Conservation (phyloP, 805 yeast species). For the Kluyveromyces starmeri region DNA sequence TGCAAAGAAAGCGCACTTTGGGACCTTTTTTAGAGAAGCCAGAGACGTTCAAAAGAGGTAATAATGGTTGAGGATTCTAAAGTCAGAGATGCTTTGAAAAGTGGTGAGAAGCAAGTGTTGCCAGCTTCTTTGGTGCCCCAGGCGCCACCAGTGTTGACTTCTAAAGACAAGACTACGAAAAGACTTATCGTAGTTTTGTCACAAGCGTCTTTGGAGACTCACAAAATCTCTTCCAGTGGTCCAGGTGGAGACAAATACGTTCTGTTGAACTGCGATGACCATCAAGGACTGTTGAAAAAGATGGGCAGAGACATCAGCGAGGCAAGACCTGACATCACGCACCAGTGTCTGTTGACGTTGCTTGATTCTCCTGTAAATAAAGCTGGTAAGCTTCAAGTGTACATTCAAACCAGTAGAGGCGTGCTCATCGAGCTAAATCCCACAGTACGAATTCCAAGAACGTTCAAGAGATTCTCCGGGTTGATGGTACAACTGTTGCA, state of each 20-base stretch:
- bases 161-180: conserved; percentile 79
- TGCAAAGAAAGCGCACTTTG: too few relatives aligned
- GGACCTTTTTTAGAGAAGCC: too few relatives aligned
- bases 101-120: conserved; percentile 30
- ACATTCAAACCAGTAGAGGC: conserved; percentile 91
- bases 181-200: conserved; percentile 90
- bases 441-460: conserved; percentile 92
- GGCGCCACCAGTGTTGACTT: conserved; percentile 71
- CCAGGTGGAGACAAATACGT: conserved; percentile 88
- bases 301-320: conserved; percentile 97
- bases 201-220: conserved; percentile 93
- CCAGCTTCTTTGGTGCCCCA: conserved; percentile 80
- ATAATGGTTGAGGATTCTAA: conserved; percentile 40
- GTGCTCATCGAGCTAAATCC: conserved; percentile 95
- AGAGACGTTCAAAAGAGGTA: too few relatives aligned
- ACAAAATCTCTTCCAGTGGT: conserved; percentile 73
- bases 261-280: conserved; percentile 93
- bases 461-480: conserved; percentile 95
- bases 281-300: conserved; percentile 87
- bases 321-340: conserved; percentile 99
- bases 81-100: conserved; percentile 36
- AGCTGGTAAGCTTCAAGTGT: conserved; percentile 94
- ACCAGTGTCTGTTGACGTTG: conserved; percentile 89
- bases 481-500: conserved; percentile 95
- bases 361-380: conserved; percentile 97